These are phyloP conservation scores for Podaxis pistillaris DNA, from an alignment of 768 basidiomycete genomes.

Conservation along the genomic window DNA sequence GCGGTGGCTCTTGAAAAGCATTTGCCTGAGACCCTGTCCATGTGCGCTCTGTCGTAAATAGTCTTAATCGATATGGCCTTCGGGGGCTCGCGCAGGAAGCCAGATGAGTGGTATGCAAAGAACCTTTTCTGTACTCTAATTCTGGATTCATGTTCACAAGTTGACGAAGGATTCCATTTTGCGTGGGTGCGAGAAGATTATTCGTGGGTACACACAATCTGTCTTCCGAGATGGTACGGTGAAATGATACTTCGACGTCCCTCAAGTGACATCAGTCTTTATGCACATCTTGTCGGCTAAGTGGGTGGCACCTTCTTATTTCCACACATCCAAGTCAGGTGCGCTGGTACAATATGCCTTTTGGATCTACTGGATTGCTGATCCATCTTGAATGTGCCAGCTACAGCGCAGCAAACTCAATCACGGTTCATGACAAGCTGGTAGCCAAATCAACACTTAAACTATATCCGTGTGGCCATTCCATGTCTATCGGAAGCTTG, in stretches of 20 bases:
- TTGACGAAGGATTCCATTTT: neutral
- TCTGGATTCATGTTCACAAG: neutral
- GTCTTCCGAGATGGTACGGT: neutral
- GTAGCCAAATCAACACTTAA: neutral
- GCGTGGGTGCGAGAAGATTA: neutral
- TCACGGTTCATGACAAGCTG: neutral
- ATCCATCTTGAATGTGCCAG: neutral
- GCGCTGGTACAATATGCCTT: neutral
- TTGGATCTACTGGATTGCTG: neutral
- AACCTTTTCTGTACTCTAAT: neutral
- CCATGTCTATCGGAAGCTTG: neutral
- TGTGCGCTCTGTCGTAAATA: slow-evolving; percentile 11
- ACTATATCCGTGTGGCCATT: neutral
- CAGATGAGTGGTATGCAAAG: neutral
- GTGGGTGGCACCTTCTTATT: too few species aligned
- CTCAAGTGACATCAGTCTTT: neutral
- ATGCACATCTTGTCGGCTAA: too few species aligned
- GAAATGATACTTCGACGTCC: neutral
- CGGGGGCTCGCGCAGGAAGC: neutral
- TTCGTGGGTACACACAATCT: neutral
- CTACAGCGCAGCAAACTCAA: slow-evolving; percentile 3
- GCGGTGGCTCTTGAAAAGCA: neutral
- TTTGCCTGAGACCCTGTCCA: neutral
- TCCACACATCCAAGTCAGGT: neutral
- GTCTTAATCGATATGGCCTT: neutral